Base-by-base conservation (phyloP, 2,329 filamentous ascomycete genomes). In the Neofusicoccum cordaticola region DNA sequence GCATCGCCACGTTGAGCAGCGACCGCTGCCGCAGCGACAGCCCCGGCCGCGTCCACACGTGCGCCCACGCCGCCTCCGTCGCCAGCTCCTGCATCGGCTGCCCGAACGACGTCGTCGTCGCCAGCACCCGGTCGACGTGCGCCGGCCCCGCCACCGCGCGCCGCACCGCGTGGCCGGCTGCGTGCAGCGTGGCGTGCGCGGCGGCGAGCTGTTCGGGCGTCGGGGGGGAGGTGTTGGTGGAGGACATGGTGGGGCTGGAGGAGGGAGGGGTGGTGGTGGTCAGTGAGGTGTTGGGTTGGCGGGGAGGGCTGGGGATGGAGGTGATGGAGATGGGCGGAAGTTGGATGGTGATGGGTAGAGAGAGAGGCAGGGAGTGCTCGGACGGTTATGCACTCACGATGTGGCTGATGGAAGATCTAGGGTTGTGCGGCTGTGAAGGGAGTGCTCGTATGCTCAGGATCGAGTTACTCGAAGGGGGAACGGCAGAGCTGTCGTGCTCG, bases 61-160 rank as follows among this genome's bases (percentile, higher is more conserved):
- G 82, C 13, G 86, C 87, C 87, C 87, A 90, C 76, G 84, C 85
- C 72, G 81, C 85, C 75, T 89, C 86, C 0, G 86, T 88, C 1
- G 88, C 83, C 42, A 88, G 79, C 68, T 89, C 84, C 74, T 89
- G 87, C 68, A 85, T 84, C 0, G 87, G 84, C 44, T 79, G 86
- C 82, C 3, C 77, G 78, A 69, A 87, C 81, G 63, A 89, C 87
- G 68, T 88, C 88, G 44, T 80, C 79, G 63, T 86, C 79, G n/a
- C 77, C 9, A 88, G 78, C 1, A 86, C 81, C 4, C 77, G 78
- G 69, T 87, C 81, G 63, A 89, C 87, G 69, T 88, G 88, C 42
- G 80, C 80, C 62, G 86, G 78, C 6, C 50, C 31, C 3, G 50
- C 50, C 2, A 52, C 50, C 1, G 2, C 3, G 15, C 50, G 50